Percentiles rank a stretch among this genome's conserved stretches.
Conservation (phyloP, 2,329 filamentous ascomycete species). For the Colletotrichum magnum region DNA sequence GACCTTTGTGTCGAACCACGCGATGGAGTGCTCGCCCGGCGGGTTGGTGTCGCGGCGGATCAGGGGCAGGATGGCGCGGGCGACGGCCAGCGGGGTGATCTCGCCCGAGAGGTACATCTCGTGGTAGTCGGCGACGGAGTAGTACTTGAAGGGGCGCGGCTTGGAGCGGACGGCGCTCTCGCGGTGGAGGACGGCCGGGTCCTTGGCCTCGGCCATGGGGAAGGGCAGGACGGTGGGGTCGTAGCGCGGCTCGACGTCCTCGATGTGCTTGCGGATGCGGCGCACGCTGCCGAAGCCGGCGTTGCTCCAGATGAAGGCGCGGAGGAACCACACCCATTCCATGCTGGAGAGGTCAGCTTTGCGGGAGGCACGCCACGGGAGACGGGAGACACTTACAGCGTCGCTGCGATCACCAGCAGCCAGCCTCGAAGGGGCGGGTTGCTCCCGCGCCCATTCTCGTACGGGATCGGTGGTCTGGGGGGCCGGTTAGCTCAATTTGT, state of each 20-base stretch:
- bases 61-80: conserved; percentile 59
- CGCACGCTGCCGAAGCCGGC: conserved; percentile 74
- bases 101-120: conserved; percentile 59
- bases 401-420: conserved; percentile 66
- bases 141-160: conserved; percentile 35
- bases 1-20: conserved; percentile 60
- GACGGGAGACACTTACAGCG: conserved; percentile 60
- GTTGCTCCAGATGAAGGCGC: conserved; percentile 72
- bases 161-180: conserved; percentile 34
- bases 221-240: conserved; percentile 62
- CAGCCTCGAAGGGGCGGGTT: conserved; percentile 73
- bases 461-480: conserved; percentile 56
- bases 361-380: neutral
- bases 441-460: conserved; percentile 60
- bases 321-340: conserved; percentile 67
- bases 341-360: conserved; percentile 57
- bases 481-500: conserved; percentile 17
- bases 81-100: conserved; percentile 62
- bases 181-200: conserved; percentile 36
- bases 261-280: conserved; percentile 64
- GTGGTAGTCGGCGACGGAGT: conserved; percentile 62
- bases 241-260: conserved; percentile 63
- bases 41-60: conserved; percentile 56
- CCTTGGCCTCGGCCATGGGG: conserved; percentile 60
- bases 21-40: conserved; percentile 56